phyloP scores from a whole-genome alignment of 108 stramenopile species.

The Nannochloropsis granulata region DNA sequence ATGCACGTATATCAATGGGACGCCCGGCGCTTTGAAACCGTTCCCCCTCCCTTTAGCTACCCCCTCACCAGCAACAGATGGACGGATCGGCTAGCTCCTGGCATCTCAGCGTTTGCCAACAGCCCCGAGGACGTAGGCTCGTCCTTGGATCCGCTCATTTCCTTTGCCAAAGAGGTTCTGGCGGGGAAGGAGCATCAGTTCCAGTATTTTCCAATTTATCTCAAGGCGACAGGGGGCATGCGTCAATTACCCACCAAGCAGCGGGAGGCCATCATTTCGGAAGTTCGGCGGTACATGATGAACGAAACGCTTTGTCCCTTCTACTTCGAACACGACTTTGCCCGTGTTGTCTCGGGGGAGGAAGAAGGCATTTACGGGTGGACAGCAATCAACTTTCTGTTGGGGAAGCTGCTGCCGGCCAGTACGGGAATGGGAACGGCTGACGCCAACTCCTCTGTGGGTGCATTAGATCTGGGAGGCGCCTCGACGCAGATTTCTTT shows the following conservation, averaged over 20 bases:
- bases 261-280: slow-evolving; percentile 46
- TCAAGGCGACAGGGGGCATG: slow-evolving; percentile 78
- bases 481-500: slow-evolving; percentile 66
- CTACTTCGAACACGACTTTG: slow-evolving; percentile 51
- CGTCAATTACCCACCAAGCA: slow-evolving; percentile 45
- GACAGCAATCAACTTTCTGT: slow-evolving; percentile 64
- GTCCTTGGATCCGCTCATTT: slow-evolving; percentile 58
- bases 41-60: slow-evolving; percentile 39
- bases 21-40: slow-evolving; percentile 7
- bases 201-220: slow-evolving; percentile 56
- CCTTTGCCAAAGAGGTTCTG: slow-evolving; percentile 61
- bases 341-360: slow-evolving; percentile 67
- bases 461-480: slow-evolving; percentile 77
- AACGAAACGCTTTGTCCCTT: slow-evolving; percentile 50
- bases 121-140: slow-evolving; percentile 41
- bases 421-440: slow-evolving; percentile 48
- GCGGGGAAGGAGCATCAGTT: slow-evolving; percentile 50
- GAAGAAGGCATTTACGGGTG: slow-evolving; percentile 84
- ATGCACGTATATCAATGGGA: slow-evolving; percentile 72
- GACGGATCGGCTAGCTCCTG: slow-evolving; percentile 66
- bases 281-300: slow-evolving; percentile 49
- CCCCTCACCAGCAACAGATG: slow-evolving; percentile 58
- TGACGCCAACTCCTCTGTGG: slow-evolving; percentile 47
- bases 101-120: slow-evolving; percentile 45
- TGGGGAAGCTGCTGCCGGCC: slow-evolving; percentile 48